These are phyloP conservation scores for Symmetrospora coprosmae DNA, from an alignment of 768 basidiomycete genomes.

Conservation along the genomic window DNA sequence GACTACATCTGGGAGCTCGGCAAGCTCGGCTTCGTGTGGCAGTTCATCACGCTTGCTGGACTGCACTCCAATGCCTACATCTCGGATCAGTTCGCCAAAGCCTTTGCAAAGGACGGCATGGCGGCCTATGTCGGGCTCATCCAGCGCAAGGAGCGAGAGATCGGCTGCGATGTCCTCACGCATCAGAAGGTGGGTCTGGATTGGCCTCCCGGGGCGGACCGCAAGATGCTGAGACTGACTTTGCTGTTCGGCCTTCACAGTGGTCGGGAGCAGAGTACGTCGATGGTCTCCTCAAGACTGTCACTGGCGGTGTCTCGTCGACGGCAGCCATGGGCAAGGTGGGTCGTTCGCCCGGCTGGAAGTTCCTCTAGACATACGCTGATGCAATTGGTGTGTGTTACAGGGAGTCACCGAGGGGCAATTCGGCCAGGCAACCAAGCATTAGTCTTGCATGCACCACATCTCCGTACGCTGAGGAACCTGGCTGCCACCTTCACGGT, in stretches of 20 bases:
- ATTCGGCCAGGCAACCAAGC: too few species aligned
- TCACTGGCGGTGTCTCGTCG: constrained; percentile 90
- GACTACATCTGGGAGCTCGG: constrained; percentile 82
- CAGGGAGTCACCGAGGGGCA: too few species aligned
- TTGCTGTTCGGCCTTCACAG: constrained; percentile 40
- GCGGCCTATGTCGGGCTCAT: constrained; percentile 94
- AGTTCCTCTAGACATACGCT: too few species aligned
- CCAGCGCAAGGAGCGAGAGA: constrained; percentile 79
- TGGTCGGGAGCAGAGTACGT: constrained; percentile 88
- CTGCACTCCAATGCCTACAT: constrained; percentile 96
- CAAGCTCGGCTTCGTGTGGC: constrained; percentile 93
- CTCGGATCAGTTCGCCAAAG: constrained; percentile 74
- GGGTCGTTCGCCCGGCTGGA: too few species aligned
- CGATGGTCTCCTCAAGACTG: constrained; percentile 80
- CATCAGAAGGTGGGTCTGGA: constrained; percentile 85
- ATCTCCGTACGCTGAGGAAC: too few species aligned
- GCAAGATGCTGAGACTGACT: constrained; percentile 20
- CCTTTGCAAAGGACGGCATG: constrained; percentile 80
- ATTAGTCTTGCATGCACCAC: too few species aligned
- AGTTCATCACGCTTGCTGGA: constrained; percentile 98
- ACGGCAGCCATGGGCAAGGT: constrained; percentile 99
- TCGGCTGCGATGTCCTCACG: constrained; percentile 88
- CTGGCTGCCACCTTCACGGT: too few species aligned
- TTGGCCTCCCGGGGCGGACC: neutral
- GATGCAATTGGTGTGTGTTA: too few species aligned